Evolutionary conservation across 129 eudicot species (phyloP).

Genomic region (Centaurea solstitialis): DNA sequence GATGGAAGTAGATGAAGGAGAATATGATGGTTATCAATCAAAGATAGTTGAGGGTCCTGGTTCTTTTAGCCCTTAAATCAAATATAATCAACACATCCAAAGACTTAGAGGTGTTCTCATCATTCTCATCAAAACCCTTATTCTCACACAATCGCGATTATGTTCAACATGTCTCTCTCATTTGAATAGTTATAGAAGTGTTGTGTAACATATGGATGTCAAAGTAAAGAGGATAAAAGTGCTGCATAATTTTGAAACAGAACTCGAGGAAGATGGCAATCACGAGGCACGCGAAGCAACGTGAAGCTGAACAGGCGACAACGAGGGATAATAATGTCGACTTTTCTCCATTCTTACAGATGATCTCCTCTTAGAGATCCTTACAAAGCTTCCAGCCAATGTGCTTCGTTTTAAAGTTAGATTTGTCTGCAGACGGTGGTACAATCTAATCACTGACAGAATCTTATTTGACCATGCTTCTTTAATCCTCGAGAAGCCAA

Average conservation of each 20-base stretch:
- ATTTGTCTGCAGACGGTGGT: conserved; percentile 32
- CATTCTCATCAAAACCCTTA: background rate
- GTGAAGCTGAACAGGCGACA: conserved; percentile 9
- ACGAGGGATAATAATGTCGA: conserved; percentile 13
- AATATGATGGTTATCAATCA: no score
- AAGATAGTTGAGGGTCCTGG: no score
- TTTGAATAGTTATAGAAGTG: background rate
- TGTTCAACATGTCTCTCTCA: background rate
- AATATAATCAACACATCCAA: background rate
- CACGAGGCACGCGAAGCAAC: conserved; percentile 4
- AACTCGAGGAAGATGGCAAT: conserved; percentile 5
- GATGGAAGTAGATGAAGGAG: background rate
- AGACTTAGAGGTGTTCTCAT: background rate
- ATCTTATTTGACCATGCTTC: conserved; percentile 30
- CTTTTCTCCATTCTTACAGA: conserved; percentile 1
- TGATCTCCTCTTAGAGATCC: conserved; percentile 19
- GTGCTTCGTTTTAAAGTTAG: conserved; percentile 20
- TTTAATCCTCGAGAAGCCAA: conserved; percentile 21
- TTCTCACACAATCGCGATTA: background rate
- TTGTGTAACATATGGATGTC: background rate
- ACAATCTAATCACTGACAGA: conserved; percentile 18
- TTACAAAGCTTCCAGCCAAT: conserved; percentile 21
- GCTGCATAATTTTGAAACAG: conserved; percentile 11
- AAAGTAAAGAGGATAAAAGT: background rate
- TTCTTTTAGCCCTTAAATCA: background rate